These are phyloP conservation scores for Citrus glauca DNA, from an alignment of 345 rosid genomes.

Conservation along the genomic window DNA sequence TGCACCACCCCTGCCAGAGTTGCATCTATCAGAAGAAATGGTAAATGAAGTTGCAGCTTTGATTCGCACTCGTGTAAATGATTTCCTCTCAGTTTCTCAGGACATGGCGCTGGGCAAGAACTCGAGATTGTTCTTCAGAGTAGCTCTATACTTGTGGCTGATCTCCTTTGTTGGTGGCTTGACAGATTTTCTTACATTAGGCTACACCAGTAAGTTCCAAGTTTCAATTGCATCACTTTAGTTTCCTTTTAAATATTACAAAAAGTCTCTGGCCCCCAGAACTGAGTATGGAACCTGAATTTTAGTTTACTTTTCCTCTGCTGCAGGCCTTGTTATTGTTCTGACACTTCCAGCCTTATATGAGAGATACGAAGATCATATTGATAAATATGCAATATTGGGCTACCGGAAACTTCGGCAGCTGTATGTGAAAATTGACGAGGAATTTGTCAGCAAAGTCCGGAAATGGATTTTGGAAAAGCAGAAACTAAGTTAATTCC, in stretches of 20 bases:
- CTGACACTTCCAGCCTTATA: slow-evolving; percentile 76
- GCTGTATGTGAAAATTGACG: slow-evolving; percentile 42
- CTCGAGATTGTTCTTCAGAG: slow-evolving; percentile 54
- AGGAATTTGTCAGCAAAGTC: slow-evolving; percentile 30
- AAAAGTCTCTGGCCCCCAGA: background rate
- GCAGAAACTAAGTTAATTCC: slow-evolving; percentile 52
- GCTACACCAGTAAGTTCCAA: slow-evolving; percentile 60
- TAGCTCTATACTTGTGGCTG: slow-evolving; percentile 55
- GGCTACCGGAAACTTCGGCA: slow-evolving; percentile 32
- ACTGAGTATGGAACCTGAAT: background rate
- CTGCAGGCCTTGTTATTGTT: slow-evolving; percentile 59
- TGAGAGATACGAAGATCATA: slow-evolving; percentile 53
- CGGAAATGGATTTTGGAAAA: slow-evolving; percentile 47
- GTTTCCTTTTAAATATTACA: background rate
- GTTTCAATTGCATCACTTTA: background rate
- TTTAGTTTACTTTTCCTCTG: background rate
- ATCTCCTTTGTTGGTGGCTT: slow-evolving; percentile 61
- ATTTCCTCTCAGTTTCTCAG: slow-evolving; percentile 54
- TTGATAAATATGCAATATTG: slow-evolving; percentile 38
- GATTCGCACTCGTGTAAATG: slow-evolving; percentile 47
- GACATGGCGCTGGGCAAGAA: slow-evolving; percentile 80
- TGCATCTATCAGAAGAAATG: slow-evolving; percentile 67
- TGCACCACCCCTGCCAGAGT: slow-evolving; percentile 77
- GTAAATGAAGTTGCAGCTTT: slow-evolving; percentile 46
- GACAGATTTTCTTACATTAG: slow-evolving; percentile 66